These are phyloP conservation scores for Penicillium glabrum DNA, from an alignment of 2,329 filamentous ascomycete genomes.

Conservation along the genomic window DNA sequence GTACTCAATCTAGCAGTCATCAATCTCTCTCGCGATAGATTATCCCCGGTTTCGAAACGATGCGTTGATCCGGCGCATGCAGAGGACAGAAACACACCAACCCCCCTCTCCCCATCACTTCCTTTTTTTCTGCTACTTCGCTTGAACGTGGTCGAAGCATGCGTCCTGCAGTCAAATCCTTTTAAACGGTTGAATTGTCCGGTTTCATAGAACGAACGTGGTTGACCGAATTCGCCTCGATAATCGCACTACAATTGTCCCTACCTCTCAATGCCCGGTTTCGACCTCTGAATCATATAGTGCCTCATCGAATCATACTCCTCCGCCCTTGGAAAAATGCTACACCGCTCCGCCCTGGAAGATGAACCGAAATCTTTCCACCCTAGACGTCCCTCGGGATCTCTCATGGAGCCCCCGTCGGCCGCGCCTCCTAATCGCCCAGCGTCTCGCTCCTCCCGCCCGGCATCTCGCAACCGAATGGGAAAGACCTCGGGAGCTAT, in stretches of 20 bases:
- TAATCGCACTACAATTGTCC: not conserved
- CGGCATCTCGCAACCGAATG: conserved; percentile 19
- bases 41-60: not conserved
- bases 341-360: conserved; percentile 24
- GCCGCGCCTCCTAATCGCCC: conserved; percentile 16
- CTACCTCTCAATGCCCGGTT: not conserved
- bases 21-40: not conserved
- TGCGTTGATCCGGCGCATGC: conserved; percentile 1
- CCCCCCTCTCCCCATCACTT: not conserved
- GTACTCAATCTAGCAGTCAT: not conserved
- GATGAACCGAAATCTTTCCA: conserved; percentile 24
- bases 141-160: conserved; percentile 4
- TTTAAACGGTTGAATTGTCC: not conserved
- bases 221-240: not conserved
- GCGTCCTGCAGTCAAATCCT: not conserved
- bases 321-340: conserved; percentile 15
- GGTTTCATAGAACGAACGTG: not conserved
- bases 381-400: conserved; percentile 17
- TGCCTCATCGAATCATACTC: not conserved
- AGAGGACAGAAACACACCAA: not conserved
- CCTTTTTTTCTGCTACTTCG: not conserved
- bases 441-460: conserved; percentile 20
- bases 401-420: conserved; percentile 12
- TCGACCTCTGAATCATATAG: not conserved
- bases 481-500: conserved; percentile 14